These are phyloP conservation scores for Pyrenochaeta sp. DNA, from an alignment of 2,329 filamentous ascomycete species.

Conservation along the genomic window DNA sequence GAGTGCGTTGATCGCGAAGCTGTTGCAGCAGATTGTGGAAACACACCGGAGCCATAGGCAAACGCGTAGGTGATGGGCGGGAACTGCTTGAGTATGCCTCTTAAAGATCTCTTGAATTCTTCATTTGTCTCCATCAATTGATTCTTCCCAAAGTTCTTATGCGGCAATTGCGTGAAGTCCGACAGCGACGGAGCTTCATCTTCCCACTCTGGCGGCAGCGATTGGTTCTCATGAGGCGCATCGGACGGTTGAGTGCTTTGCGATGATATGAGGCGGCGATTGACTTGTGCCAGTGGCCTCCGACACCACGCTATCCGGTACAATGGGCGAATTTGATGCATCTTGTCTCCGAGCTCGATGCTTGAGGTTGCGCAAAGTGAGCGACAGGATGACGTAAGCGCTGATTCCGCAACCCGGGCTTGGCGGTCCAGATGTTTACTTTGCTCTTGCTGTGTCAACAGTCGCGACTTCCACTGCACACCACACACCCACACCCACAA, in stretches of 20 bases:
- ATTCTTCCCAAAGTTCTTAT: conserved; percentile 87
- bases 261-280: conserved; percentile 37
- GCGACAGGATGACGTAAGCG: conserved; percentile 35
- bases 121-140: conserved; percentile 94
- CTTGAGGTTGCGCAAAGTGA: conserved; percentile 29
- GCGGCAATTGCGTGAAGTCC: conserved; percentile 78
- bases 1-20: conserved; percentile 63
- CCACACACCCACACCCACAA: conserved; percentile 8
- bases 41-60: conserved; percentile 96
- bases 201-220: conserved; percentile 72
- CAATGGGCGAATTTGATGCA: conserved; percentile 43
- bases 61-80: conserved; percentile 97
- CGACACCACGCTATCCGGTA: conserved; percentile 38
- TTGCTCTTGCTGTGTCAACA: conserved; percentile 11
- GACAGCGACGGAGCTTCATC: conserved; percentile 75
- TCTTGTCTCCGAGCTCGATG: conserved; percentile 33
- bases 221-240: conserved; percentile 30
- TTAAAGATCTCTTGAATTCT: conserved; percentile 90
- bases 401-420: conserved; percentile 12
- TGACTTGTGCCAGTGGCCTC: conserved; percentile 29
- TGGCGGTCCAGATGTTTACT: conserved; percentile 19
- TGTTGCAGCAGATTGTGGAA: conserved; percentile 73
- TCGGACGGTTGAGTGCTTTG: conserved; percentile 30
- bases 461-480: conserved; percentile 21
- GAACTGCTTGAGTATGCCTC: conserved; percentile 90